A percentile compares a stretch with the other conserved stretches of the same genome.
Evolutionary conservation across 2,329 filamentous ascomycete species (phyloP).

Genomic region (Diaporthe vexans): DNA sequence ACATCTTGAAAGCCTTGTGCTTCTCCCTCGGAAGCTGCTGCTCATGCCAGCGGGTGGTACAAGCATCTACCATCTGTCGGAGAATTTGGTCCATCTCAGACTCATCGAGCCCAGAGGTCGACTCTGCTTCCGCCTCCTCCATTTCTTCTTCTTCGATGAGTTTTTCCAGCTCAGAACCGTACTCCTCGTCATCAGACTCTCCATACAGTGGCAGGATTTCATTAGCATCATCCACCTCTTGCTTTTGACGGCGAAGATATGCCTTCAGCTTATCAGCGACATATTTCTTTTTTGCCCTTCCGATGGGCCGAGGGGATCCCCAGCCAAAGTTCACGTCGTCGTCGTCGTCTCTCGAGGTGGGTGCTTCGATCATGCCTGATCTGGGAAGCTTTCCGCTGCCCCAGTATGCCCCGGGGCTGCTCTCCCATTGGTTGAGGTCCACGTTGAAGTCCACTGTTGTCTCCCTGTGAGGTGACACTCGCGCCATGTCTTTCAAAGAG

Average conservation of each 20-base stretch:
- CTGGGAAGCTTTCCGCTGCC: constrained; percentile 50
- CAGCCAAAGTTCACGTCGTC: constrained; percentile 48
- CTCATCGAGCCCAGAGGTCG: constrained; percentile 50
- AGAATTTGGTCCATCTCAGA: constrained; percentile 68
- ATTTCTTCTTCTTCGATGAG: constrained; percentile 55
- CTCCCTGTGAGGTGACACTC: not conserved
- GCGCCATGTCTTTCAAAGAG: not conserved
- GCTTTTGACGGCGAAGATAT: constrained; percentile 50
- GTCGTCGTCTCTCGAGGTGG: not conserved
- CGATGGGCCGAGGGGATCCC: constrained; percentile 48
- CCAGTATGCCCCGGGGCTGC: constrained; percentile 51
- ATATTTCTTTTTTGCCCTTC: constrained; percentile 60
- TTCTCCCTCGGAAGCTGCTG: constrained; percentile 69
- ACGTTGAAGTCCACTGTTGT: constrained; percentile 24
- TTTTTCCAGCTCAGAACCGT: constrained; percentile 52
- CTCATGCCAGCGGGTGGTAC: constrained; percentile 70
- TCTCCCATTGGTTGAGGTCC: constrained; percentile 26
- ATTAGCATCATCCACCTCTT: constrained; percentile 47
- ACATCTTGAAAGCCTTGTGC: constrained; percentile 71
- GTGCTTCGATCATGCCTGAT: constrained; percentile 36
- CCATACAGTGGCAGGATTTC: constrained; percentile 65
- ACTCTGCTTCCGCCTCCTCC: constrained; percentile 33
- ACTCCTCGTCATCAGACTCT: constrained; percentile 65
- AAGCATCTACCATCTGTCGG: constrained; percentile 64
- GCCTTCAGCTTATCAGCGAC: constrained; percentile 58